Evolutionary conservation across 1,284 basidiomycete genomes (phyloP), one percentile per base, ranked within the genome.

Genomic region (Cutaneotrichosporon daszewskae): DNA sequence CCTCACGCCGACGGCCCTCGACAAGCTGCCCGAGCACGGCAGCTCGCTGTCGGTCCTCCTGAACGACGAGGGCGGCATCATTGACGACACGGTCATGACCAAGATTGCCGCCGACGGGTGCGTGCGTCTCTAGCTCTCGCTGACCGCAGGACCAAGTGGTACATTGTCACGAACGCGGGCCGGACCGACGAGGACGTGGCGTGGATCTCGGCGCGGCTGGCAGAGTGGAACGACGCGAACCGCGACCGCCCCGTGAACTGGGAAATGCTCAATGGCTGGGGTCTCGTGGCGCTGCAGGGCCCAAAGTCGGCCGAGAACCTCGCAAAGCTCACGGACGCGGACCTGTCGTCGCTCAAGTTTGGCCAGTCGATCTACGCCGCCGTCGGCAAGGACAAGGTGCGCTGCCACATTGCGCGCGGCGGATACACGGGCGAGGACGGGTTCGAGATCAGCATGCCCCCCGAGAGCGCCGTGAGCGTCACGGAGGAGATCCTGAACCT

Each of bases 391-490:
- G 54, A 59, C 25, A 58, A 82, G 2, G 82, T 87, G 54, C 82
- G 84, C 56, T 76, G 90, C 47, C 95, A 97, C 66, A 81, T 98
- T 26, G 87, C 91, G 9, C 82, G 94, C n/a, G 89, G 89, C 18
- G 94, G 95, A 4, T 99, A 99, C 73, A 98, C 95, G 0, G 94
- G 95, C 25, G 95, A 99, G 72, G 94, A 99, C 68, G 95, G 94
- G 0, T 97, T 98, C 56, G 94, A 98, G 76, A 90, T 97, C 59
- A 95, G 90, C 3, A 85, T 96, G 35, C 87, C 89, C 1, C 87
- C 87, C 1, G 75, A 77, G 10, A 75, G 84, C 37, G 84, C 89
- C 0, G 75, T 82, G 7, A 77, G 79, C 6, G 77, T 94, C 32
- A 83, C 90, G 0, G 75, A 80, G 29, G 71, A 85, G 16, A 77